These are phyloP conservation scores for Incumbomyces delicatus DNA, from an alignment of 2,329 filamentous ascomycete genomes.

Conservation along the genomic window DNA sequence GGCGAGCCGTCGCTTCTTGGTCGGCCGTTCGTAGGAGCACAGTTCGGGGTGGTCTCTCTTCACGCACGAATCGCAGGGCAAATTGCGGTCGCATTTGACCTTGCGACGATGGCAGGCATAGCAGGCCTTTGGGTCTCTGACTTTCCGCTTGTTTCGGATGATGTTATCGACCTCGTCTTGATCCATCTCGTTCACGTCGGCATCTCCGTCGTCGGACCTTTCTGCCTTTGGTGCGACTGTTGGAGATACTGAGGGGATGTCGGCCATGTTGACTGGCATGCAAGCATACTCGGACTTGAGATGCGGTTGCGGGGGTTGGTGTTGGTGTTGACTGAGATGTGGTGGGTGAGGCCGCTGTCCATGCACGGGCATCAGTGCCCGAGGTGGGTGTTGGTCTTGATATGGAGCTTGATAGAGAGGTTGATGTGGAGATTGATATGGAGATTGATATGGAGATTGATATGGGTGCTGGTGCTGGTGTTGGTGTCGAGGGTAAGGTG, in stretches of 20 bases:
- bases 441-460: neutral
- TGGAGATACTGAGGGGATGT: neutral
- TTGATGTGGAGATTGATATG: too few species aligned
- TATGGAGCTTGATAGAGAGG: too few species aligned
- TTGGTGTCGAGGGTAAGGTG: neutral
- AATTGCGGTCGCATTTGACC: slow-evolving; percentile 41
- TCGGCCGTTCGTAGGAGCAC: slow-evolving; percentile 40
- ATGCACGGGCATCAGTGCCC: too few species aligned
- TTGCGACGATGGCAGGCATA: slow-evolving; percentile 21
- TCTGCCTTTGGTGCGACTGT: slow-evolving; percentile 4
- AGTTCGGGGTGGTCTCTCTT: slow-evolving; percentile 41
- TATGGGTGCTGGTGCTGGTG: neutral
- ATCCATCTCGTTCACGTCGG: slow-evolving; percentile 27
- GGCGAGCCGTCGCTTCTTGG: slow-evolving; percentile 32
- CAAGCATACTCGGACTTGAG: slow-evolving; percentile 7
- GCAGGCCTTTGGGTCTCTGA: slow-evolving; percentile 34
- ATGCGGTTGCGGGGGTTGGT: neutral
- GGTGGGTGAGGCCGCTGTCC: neutral
- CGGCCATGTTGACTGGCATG: slow-evolving; percentile 5
- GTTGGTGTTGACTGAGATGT: neutral
- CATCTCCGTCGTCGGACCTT: slow-evolving; percentile 14
- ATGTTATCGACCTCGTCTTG: slow-evolving; percentile 39
- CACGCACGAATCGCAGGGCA: slow-evolving; percentile 40
- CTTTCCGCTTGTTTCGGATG: slow-evolving; percentile 38
- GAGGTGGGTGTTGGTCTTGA: too few species aligned